Evolutionary conservation across 2,329 filamentous ascomycete genomes (phyloP).

Genomic region (Sporothrix mexicana): DNA sequence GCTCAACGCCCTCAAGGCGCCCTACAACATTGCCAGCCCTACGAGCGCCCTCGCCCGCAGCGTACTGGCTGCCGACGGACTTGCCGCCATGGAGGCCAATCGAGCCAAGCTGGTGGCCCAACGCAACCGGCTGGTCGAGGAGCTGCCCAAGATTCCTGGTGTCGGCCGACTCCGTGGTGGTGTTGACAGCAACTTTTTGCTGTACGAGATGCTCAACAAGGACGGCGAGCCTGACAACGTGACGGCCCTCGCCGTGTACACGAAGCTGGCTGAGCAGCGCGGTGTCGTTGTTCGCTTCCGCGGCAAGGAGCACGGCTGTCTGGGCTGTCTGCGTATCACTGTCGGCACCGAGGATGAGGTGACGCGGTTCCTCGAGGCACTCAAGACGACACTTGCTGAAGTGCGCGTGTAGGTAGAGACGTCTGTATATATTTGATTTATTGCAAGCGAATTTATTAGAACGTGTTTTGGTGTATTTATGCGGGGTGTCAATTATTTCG

Average conservation of each 20-base stretch:
- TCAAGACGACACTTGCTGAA: slow-evolving; percentile 59
- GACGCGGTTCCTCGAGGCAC: slow-evolving; percentile 73
- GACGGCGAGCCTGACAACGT: slow-evolving; percentile 78
- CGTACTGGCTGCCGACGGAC: slow-evolving; percentile 70
- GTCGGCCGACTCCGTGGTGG: slow-evolving; percentile 84
- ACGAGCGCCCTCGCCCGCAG: slow-evolving; percentile 80
- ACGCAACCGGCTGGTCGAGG: slow-evolving; percentile 73
- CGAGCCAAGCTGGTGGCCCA: slow-evolving; percentile 73
- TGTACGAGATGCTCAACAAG: slow-evolving; percentile 83
- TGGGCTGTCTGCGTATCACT: slow-evolving; percentile 88
- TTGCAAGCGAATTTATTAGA: slow-evolving; percentile 30
- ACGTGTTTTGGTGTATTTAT: background rate
- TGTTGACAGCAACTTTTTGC: slow-evolving; percentile 81
- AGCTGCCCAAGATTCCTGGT: slow-evolving; percentile 76
- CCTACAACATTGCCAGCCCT: slow-evolving; percentile 91
- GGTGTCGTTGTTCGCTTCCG: slow-evolving; percentile 94
- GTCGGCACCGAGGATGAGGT: slow-evolving; percentile 90
- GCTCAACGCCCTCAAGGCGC: slow-evolving; percentile 91
- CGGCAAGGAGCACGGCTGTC: slow-evolving; percentile 88
- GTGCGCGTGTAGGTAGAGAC: slow-evolving; percentile 45
- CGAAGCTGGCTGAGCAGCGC: slow-evolving; percentile 79
- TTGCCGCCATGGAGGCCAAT: slow-evolving; percentile 75
- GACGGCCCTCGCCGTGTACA: slow-evolving; percentile 79
- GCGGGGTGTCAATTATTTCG: background rate
- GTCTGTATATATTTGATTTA: background rate